phyloP scores from a whole-genome alignment of 2,329 filamentous ascomycete genomes.

The Plectosphaerella sp. region DNA sequence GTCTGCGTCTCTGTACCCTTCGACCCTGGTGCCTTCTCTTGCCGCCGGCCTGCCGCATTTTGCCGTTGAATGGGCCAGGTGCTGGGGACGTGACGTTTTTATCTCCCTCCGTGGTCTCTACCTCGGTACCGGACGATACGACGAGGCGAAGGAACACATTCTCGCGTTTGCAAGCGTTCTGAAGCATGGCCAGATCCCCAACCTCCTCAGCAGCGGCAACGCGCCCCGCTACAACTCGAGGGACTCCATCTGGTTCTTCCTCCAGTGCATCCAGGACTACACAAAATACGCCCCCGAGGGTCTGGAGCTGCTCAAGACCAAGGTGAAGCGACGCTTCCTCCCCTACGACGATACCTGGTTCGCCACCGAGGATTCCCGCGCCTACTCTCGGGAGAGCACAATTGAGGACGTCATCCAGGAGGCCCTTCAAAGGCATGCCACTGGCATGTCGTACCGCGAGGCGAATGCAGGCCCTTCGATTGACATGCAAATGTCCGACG shows the following conservation, averaged over 20 bases:
- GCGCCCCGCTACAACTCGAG: slow-evolving; percentile 90
- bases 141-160: slow-evolving; percentile 90
- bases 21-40: slow-evolving; percentile 77
- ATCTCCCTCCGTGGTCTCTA: slow-evolving; percentile 92
- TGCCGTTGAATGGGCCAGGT: slow-evolving; percentile 86
- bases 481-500: slow-evolving; percentile 87
- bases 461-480: slow-evolving; percentile 87
- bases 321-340: slow-evolving; percentile 78
- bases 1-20: slow-evolving; percentile 85
- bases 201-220: slow-evolving; percentile 81
- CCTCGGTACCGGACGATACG: slow-evolving; percentile 82
- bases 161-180: slow-evolving; percentile 90
- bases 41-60: slow-evolving; percentile 95
- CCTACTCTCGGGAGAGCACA: slow-evolving; percentile 80
- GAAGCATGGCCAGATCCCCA: slow-evolving; percentile 98
- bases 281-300: slow-evolving; percentile 77
- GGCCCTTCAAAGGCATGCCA: slow-evolving; percentile 84
- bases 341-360: slow-evolving; percentile 98
- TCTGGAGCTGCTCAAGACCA: slow-evolving; percentile 65
- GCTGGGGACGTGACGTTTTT: slow-evolving; percentile 96
- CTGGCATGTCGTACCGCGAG: slow-evolving; percentile 87
- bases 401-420: slow-evolving; percentile 91
- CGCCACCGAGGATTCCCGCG: slow-evolving; percentile 69
- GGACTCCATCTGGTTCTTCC: slow-evolving; percentile 96
- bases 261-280: slow-evolving; percentile 95